These are phyloP conservation scores for Penicillium frequentans DNA, from an alignment of 2,329 filamentous ascomycete species.

Conservation along the genomic window DNA sequence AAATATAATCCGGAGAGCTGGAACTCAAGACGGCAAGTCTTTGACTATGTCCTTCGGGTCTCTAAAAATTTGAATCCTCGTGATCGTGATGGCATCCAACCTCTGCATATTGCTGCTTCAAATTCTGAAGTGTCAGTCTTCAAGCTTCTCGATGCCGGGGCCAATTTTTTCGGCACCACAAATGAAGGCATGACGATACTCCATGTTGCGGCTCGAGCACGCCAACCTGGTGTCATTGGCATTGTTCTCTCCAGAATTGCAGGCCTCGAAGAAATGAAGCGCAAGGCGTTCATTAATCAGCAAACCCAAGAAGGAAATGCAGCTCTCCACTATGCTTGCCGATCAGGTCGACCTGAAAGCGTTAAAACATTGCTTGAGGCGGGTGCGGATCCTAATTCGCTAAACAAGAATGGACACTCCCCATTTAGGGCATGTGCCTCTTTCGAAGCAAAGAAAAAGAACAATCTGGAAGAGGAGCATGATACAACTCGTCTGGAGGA, in stretches of 20 bases:
- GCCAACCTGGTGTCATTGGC: constrained; percentile 9
- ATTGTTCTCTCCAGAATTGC: constrained; percentile 6
- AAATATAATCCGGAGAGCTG: neutral
- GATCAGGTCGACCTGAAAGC: constrained; percentile 14
- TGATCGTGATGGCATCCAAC: constrained; percentile 8
- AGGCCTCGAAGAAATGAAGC: neutral
- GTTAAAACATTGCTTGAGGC: constrained; percentile 7
- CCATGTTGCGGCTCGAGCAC: constrained; percentile 16
- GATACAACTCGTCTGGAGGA: neutral
- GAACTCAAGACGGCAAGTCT: neutral
- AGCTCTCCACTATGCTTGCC: constrained; percentile 19
- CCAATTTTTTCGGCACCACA: constrained; percentile 8
- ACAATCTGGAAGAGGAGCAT: neutral
- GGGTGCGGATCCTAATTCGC: constrained; percentile 7
- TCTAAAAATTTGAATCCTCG: neutral
- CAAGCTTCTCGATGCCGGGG: constrained; percentile 16
- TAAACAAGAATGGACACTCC: neutral
- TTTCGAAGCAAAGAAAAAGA: constrained; percentile 1
- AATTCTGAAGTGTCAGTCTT: constrained; percentile 10
- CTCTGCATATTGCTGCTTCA: constrained; percentile 15
- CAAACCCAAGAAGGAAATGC: constrained; percentile 8
- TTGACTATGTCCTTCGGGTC: constrained; percentile 2
- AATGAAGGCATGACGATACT: constrained; percentile 13
- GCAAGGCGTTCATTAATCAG: constrained; percentile 8
- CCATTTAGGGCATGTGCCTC: constrained; percentile 1